Conservation (phyloP, 2,329 filamentous ascomycete genomes). For the Chrysosphaeria jannelii region DNA sequence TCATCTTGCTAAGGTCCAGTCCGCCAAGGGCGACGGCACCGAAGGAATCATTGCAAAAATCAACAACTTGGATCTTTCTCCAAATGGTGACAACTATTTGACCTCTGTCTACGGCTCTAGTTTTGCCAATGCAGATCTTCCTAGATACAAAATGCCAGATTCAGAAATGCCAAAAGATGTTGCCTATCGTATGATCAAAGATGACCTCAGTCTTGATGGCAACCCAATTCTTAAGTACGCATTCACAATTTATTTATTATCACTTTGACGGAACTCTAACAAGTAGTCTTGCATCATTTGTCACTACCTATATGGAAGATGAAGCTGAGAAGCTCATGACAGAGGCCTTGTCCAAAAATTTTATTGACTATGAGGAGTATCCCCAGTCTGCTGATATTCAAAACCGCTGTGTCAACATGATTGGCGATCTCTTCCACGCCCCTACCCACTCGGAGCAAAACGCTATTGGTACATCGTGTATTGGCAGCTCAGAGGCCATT, state of each 20-base stretch:
- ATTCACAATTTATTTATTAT: constrained; percentile 7
- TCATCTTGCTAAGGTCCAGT: constrained; percentile 16
- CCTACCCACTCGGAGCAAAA: constrained; percentile 23
- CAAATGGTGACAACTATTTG: constrained; percentile 28
- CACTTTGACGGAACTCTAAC: constrained; percentile 2
- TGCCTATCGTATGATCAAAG: constrained; percentile 92
- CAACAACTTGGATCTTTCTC: constrained; percentile 16
- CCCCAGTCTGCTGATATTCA: constrained; percentile 61
- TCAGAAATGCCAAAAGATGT: constrained; percentile 69
- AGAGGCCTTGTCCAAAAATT: constrained; percentile 81
- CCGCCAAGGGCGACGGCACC: constrained; percentile 7
- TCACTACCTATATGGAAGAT: constrained; percentile 27
- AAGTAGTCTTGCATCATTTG: background rate
- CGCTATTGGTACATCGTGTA: constrained; percentile 61
- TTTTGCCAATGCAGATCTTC: constrained; percentile 56
- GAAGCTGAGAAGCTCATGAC: constrained; percentile 91
- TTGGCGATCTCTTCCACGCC: constrained; percentile 65
- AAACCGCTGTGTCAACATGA: constrained; percentile 78
- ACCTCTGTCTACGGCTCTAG: constrained; percentile 68
- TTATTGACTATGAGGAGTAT: constrained; percentile 72
- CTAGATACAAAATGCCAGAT: constrained; percentile 52
- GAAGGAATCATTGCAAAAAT: too few relatives aligned
- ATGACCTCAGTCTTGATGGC: constrained; percentile 72
- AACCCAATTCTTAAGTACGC: constrained; percentile 57
- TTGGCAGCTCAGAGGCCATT: constrained; percentile 74